Evolutionary conservation across 139 green algal genomes (phyloP).

Genomic region (Desmodesmus armatus): DNA sequence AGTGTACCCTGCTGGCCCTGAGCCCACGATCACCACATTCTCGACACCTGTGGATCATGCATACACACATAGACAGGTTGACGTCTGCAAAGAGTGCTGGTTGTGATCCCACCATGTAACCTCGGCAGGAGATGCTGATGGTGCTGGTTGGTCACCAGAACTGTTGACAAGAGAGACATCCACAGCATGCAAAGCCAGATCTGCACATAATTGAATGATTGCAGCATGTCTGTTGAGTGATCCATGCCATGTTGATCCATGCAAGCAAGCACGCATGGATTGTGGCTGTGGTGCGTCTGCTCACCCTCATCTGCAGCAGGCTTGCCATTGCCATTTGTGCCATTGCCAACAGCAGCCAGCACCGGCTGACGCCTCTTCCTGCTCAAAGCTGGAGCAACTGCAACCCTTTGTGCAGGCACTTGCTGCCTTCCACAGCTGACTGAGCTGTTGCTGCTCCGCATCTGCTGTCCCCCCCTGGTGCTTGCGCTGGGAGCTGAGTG

Average conservation of each 20-base stretch:
- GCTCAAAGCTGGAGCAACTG: too few species aligned
- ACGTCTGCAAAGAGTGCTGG: not conserved
- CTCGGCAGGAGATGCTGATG: not conserved
- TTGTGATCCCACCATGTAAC: not conserved
- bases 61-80: not conserved
- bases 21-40: constrained; percentile 91
- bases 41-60: constrained; percentile 52
- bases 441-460: not conserved
- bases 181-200: not conserved
- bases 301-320: constrained; percentile 1
- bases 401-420: too few species aligned
- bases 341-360: constrained; percentile 15
- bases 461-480: constrained; percentile 7
- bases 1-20: constrained; percentile 90
- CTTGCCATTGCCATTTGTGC: constrained; percentile 23
- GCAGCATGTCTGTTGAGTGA: not conserved
- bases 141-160: not conserved
- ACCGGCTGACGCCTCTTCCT: too few species aligned
- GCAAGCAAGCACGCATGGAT: not conserved
- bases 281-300: not conserved
- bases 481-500: constrained; percentile 29
- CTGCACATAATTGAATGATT: not conserved
- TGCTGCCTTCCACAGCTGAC: not conserved
- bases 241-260: not conserved
- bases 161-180: not conserved